Evolutionary conservation across 148 eudicot species (phyloP), one percentile per base, ranked within the genome.

Genomic region (Suaeda aralocaspica): DNA sequence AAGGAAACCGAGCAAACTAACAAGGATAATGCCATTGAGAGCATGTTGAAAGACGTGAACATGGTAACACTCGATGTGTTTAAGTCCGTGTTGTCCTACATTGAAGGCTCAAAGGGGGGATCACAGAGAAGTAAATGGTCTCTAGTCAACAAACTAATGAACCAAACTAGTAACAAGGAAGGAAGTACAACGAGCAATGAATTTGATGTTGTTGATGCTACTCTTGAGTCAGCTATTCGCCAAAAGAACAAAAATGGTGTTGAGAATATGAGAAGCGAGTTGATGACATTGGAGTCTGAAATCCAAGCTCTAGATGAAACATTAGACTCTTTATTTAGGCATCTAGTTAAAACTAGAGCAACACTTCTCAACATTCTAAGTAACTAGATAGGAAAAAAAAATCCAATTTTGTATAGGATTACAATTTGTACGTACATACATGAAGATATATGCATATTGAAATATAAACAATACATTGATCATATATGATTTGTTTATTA

Each of bases 281-380:
- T 75, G 72, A 57, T 50, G 64, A 69, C 44, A 22, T 52, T 81
- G 41, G 79, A 72, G 52, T 59, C 57, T 0, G 63, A 60, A 67
- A 75, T 78, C 66, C 62, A 74, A 70, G 73, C 41, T 10, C 16
- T 60, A 30, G 60, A 72, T 42, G 65, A 62, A 55, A 59, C 62
- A 62, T 48, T 52, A 39, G 57, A 61, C 66, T 53, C 59, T 14
- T 57, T 53, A 28, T 36, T 69, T 68, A 73, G 71, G 76, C 71
- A 66, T 67, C 13, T 74, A 6, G 36, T 74, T 67, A 67, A 74
- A 28, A 59, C 67, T 21, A 67, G 72, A 67, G 56, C 77, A 34
- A 67, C 71, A 16, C 67, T 72, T 76, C 68, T 74, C 45, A 67
- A 65, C 44, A 65, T 57, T 71, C 26, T 69, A 51, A 56, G n/a